Base-by-base conservation (phyloP, 2,329 filamentous ascomycete genomes). In the Talaromyces piceae region DNA sequence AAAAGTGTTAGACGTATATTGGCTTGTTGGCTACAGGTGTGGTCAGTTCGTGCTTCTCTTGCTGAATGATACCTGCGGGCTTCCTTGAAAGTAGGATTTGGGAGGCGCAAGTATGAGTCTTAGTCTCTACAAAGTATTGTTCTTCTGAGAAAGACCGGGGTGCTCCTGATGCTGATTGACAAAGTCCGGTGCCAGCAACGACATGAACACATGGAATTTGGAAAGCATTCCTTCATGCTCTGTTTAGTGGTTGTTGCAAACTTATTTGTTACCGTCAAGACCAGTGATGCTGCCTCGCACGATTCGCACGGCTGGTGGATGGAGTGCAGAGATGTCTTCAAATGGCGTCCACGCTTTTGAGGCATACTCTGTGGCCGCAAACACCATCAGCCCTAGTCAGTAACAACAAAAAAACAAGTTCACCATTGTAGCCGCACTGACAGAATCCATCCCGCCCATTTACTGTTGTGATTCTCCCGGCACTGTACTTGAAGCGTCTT, bases 391-490 rank as follows among this genome's bases (percentile, higher is more conserved):
- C 30, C 44, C 22, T 41, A 23, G 2, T 31, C 37, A 44, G 5
- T 20, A 13, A 8, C 22, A 11, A 31, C 5, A 6, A 33, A 30
- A 12, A 45, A 49, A 25, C 23, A 37, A 54, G 41, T 57, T 22
- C 12, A 45, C 6, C 3, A 31, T 13, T 5, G 12, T 8, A 6
- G 37, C 23, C 33, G 28, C 45, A 69, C 82, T 60, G 73, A 90
- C 86, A 90, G 65, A 82, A 90, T n/a, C 87, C 87, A 72, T 91
- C 87, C n/a, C 85, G 75, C 66, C 90, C 85, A 60, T 91, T 86
- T 22, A 88, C 81, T 20, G 91, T 77, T 20, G 84, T 89, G 47
- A 91, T 31, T 88, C 78, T 12, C 88, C 67, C 1, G 80, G 75
- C 41, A 84, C 72, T 22, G 72, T 73, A 41, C 73, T 71, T 18